These are phyloP conservation scores for Ogataea trehalophila DNA, from an alignment of 805 yeast genomes.

Conservation along the genomic window DNA sequence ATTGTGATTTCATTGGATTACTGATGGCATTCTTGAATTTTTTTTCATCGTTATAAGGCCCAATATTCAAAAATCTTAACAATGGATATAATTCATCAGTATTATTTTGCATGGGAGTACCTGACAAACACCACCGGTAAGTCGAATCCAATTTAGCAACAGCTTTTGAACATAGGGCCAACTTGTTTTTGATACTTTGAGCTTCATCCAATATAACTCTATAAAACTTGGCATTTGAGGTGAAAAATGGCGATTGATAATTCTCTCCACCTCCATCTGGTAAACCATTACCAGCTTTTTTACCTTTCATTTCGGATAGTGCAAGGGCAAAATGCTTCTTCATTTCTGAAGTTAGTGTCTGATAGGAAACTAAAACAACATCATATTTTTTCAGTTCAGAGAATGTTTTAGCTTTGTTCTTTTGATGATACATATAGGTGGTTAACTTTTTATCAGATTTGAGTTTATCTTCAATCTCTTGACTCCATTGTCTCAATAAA, in stretches of 20 bases:
- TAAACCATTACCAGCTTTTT: conserved; percentile 23
- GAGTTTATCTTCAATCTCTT: conserved; percentile 64
- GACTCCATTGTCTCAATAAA: conserved; percentile 78
- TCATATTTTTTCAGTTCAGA: conserved; percentile 52
- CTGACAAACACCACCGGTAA: conserved; percentile 48
- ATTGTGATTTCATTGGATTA: conserved; percentile 43
- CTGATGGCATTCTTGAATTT: conserved; percentile 54
- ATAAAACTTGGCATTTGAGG: conserved; percentile 44
- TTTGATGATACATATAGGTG: conserved; percentile 58
- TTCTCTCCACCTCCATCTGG: conserved; percentile 36
- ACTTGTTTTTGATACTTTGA: conserved; percentile 48
- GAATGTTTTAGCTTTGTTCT: conserved; percentile 39
- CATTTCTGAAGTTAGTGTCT: conserved; percentile 71
- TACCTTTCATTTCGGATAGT: conserved; percentile 26
- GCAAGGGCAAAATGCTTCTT: conserved; percentile 53
- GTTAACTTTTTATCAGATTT: conserved; percentile 39
- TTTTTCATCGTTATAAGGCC: conserved; percentile 61
- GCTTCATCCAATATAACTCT: conserved; percentile 54
- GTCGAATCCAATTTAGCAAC: conserved; percentile 35
- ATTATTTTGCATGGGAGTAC: conserved; percentile 57
- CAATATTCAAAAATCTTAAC: conserved; percentile 44
- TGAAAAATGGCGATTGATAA: conserved; percentile 63
- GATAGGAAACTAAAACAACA: conserved; percentile 75
- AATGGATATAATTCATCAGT: conserved; percentile 51
- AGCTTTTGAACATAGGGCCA: conserved; percentile 43